Percentiles rank a stretch among this genome's conserved stretches.
phyloP scores from a whole-genome alignment of 352 stramenopile species.

The Globisporangium irregulare region DNA sequence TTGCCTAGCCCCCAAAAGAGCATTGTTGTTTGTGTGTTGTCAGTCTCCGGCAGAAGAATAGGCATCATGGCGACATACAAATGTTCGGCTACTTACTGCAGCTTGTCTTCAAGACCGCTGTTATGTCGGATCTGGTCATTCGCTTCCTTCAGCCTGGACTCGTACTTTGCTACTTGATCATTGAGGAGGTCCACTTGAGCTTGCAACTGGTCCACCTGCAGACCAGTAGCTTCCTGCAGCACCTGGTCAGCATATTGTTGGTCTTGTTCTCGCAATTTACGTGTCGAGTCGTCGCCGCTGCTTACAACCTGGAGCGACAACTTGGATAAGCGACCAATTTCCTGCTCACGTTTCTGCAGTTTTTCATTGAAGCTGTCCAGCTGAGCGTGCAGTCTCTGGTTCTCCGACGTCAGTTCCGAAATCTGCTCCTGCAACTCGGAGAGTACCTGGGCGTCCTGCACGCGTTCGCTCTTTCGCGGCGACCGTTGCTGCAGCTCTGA shows the following conservation, averaged over 20 bases:
- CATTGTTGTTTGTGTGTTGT: not conserved
- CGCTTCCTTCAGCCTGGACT: conserved; percentile 60
- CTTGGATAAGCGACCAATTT: conserved; percentile 66
- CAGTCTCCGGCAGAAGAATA: not conserved
- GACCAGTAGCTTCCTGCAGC: conserved; percentile 38
- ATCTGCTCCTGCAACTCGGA: conserved; percentile 49
- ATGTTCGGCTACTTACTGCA: conserved; percentile 35
- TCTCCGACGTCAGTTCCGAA: conserved; percentile 39
- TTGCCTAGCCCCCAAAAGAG: conserved; percentile 25
- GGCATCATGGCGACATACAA: not conserved
- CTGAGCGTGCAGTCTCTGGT: conserved; percentile 36
- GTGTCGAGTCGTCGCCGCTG: conserved; percentile 23
- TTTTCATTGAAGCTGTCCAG: conserved; percentile 47
- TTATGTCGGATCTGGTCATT: conserved; percentile 48
- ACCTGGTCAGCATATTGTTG: conserved; percentile 29
- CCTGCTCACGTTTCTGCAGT: conserved; percentile 56
- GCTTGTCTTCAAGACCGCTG: conserved; percentile 42
- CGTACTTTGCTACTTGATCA: conserved; percentile 79
- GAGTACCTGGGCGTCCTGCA: conserved; percentile 30
- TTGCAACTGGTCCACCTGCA: conserved; percentile 71
- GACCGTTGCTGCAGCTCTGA: conserved; percentile 5
- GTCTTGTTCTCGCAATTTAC: conserved; percentile 33
- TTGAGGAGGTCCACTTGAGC: conserved; percentile 75
- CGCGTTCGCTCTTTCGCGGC: conserved; percentile 11
- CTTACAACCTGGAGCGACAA: conserved; percentile 34